A percentile compares a stretch with the other conserved stretches of the same genome.
phyloP scores from a whole-genome alignment of 768 basidiomycete genomes.

The Chlorophyllum brunneum region DNA sequence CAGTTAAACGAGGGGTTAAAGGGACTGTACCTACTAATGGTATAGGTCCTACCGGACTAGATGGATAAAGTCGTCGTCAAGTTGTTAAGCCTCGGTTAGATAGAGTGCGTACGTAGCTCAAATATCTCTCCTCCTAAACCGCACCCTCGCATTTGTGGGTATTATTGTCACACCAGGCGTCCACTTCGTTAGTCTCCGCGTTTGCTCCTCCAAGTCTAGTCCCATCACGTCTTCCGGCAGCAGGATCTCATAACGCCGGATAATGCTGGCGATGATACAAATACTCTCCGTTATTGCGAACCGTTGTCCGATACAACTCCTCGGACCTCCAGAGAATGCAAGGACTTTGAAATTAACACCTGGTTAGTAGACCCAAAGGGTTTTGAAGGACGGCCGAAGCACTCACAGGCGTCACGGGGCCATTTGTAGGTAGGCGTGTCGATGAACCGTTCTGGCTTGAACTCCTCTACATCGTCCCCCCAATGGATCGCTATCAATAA shows the following conservation, averaged over 20 bases:
- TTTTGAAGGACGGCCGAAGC: not conserved
- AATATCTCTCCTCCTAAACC: conserved; percentile 10
- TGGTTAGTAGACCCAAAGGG: not conserved
- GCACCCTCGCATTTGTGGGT: conserved; percentile 27
- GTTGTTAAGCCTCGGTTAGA: too few species aligned
- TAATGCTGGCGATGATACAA: conserved; percentile 39
- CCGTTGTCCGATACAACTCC: conserved; percentile 47
- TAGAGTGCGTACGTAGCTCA: too few species aligned
- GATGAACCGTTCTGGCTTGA: conserved; percentile 48
- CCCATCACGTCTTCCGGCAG: conserved; percentile 32
- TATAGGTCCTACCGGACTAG: too few species aligned
- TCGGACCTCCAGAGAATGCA: conserved; percentile 41
- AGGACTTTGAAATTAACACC: conserved; percentile 21
- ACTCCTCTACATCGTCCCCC: conserved; percentile 41
- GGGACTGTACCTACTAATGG: too few species aligned
- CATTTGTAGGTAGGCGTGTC: conserved; percentile 46
- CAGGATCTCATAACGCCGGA: conserved; percentile 36
- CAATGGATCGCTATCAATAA: conserved; percentile 38
- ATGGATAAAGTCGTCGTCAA: too few species aligned
- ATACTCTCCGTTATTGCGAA: conserved; percentile 40
- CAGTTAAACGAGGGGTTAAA: too few species aligned
- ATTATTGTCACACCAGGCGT: conserved; percentile 30
- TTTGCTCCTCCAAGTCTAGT: conserved; percentile 28
- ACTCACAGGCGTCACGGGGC: conserved; percentile 48
- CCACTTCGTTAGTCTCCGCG: conserved; percentile 31